Conservation (phyloP, 1,284 basidiomycete species). For the Rugiboletus extremiorientalis region DNA sequence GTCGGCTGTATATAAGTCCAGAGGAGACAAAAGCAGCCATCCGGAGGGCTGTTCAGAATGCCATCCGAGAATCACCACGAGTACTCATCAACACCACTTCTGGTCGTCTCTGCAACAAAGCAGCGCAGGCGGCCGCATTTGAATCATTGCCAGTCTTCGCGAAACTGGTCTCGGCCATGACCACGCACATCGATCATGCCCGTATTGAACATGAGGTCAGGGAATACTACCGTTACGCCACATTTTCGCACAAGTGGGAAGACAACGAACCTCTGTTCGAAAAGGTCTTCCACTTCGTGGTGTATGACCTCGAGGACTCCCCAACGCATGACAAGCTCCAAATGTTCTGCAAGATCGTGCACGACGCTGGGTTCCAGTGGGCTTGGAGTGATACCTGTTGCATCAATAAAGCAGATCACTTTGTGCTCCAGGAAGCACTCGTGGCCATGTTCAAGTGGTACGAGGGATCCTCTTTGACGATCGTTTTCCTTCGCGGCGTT, state of each 20-base stretch:
- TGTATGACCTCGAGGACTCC: neutral
- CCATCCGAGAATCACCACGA: neutral
- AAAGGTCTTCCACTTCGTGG: neutral
- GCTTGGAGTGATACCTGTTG: neutral
- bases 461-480: neutral
- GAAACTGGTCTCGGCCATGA: neutral
- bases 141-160: neutral
- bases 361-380: neutral
- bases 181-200: neutral
- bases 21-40: neutral
- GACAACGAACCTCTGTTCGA: neutral
- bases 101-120: neutral
- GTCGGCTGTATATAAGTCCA: neutral
- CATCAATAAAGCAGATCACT: neutral
- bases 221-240: neutral
- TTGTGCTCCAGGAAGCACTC: neutral
- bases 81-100: conserved; percentile 2
- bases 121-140: neutral
- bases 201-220: neutral
- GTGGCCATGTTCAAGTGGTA: conserved; percentile 8
- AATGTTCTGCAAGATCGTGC: neutral
- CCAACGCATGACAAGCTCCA: neutral
- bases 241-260: conserved; percentile 5
- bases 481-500: neutral
- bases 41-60: neutral